Base-by-base conservation (phyloP, 192 early-diverging fungal species). In the Glomus cerebriforme region DNA sequence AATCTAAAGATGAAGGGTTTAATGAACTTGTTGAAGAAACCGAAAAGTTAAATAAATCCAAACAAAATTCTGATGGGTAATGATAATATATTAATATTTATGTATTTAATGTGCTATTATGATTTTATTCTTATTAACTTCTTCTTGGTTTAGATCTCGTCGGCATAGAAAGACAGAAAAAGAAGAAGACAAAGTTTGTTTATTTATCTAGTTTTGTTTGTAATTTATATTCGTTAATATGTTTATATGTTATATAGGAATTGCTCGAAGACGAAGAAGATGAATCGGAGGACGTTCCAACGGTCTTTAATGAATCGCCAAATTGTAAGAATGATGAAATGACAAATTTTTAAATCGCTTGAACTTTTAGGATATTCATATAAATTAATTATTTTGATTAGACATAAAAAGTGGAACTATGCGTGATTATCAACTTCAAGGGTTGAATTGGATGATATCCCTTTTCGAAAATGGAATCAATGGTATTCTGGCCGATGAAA, bases 401-500 rank as follows among this genome's bases (percentile, higher is more conserved):
- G 93, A 96, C 78, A 92, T 99, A 73, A 91, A 91, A 45, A 94
- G 93, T 26, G 98, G 97, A n/a, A 93, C 82, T 19, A 90, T 99
- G 87, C 88, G 98, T 37, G 97, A 98, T 82, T 99, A 99, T 79
- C 98, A 99, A 82, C 82, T 98, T 27, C 96, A 97, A 73, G 98
- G 98, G 24, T 88, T 99, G 39, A 98, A 96, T 83, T 99, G 98
- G 98, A 93, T 99, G 89, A 92, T 99, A 34, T 96, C 94, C 2
- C 87, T 99, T 60, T 97, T 91, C 77, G 92, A 96, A 78, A 98
- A 99, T 82, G 95, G 95, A n/a, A 96, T 99, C 83, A 99, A 99
- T 82, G 98, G 98, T 27, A 98, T 98, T 69, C 84, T 99, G 39
- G 97, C 98, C n/a, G 98, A 98, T 85, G 97, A 98, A 84, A 98